Evolutionary conservation across 1,284 basidiomycete genomes (phyloP).

Genomic region (Cryptococcus sp.): DNA sequence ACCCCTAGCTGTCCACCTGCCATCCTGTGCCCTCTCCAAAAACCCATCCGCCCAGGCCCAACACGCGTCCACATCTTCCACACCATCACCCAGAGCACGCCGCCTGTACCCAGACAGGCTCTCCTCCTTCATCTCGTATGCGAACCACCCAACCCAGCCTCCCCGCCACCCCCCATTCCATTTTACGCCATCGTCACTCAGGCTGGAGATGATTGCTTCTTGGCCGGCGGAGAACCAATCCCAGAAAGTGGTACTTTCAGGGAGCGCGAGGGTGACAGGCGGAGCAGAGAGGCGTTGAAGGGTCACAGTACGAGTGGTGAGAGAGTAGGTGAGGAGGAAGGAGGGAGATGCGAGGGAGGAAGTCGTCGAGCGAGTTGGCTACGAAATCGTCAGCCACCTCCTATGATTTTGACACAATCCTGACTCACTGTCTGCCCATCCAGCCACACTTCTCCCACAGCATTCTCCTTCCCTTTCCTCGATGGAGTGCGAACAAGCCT

Average conservation of each 20-base stretch:
- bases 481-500: constrained; percentile 31
- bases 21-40: constrained; percentile 46
- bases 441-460: constrained; percentile 53
- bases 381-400: constrained; percentile 4
- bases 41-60: constrained; percentile 51
- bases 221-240: constrained; percentile 42
- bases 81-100: background rate
- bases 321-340: constrained; percentile 46
- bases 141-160: constrained; percentile 56
- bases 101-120: constrained; percentile 45
- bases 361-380: constrained; percentile 44
- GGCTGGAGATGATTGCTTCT: constrained; percentile 12
- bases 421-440: constrained; percentile 51
- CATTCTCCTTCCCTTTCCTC: constrained; percentile 25
- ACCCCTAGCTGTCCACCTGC: constrained; percentile 51
- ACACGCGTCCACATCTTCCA: constrained; percentile 37
- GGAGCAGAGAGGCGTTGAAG: constrained; percentile 16
- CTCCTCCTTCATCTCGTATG: constrained; percentile 58
- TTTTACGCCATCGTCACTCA: background rate
- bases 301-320: constrained; percentile 34
- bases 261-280: constrained; percentile 7
- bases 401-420: background rate
- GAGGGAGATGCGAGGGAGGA: constrained; percentile 40
- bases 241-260: constrained; percentile 41
- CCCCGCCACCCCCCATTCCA: constrained; percentile 42